These are phyloP conservation scores for Hibiscus mutabilis DNA, from an alignment of 345 rosid genomes.

Conservation along the genomic window DNA sequence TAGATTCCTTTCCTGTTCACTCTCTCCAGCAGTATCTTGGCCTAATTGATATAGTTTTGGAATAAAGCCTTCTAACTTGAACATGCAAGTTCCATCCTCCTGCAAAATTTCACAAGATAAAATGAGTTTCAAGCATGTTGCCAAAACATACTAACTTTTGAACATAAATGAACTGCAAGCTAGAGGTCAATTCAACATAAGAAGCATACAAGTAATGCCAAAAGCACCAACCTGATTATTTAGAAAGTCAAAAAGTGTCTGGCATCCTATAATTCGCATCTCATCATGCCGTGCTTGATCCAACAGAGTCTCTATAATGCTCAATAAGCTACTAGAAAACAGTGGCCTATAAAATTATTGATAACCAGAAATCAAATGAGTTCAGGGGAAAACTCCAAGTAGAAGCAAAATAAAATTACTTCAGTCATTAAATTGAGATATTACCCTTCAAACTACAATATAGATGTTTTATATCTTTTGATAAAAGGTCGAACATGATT, in stretches of 20 bases:
- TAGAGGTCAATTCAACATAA: background rate
- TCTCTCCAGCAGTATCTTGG: conserved; percentile 62
- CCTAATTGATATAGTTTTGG: conserved; percentile 82
- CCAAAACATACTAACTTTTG: conserved; percentile 7
- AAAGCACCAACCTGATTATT: conserved; percentile 71
- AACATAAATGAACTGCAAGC: conserved; percentile 5
- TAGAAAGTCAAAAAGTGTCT: conserved; percentile 80
- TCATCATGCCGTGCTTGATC: conserved; percentile 80
- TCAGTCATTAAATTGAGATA: background rate
- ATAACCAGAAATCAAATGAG: conserved; percentile 1
- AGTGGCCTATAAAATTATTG: conserved; percentile 52
- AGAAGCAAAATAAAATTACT: background rate
- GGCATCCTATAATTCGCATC: conserved; percentile 72
- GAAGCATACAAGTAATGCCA: background rate
- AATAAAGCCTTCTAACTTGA: conserved; percentile 82
- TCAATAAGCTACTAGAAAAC: conserved; percentile 77
- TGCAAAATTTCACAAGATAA: conserved; percentile 35
- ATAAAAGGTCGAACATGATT: background rate
- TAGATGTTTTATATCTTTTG: background rate
- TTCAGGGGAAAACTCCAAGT: conserved; percentile 3
- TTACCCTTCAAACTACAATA: background rate
- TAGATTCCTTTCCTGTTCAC: conserved; percentile 47
- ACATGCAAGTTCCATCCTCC: conserved; percentile 81
- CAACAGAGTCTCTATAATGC: conserved; percentile 65
- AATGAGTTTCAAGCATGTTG: conserved; percentile 12